Percentiles rank a stretch among this genome's conserved stretches.
Evolutionary conservation across 345 rosid genomes (phyloP).

Genomic region (Brassica incana): DNA sequence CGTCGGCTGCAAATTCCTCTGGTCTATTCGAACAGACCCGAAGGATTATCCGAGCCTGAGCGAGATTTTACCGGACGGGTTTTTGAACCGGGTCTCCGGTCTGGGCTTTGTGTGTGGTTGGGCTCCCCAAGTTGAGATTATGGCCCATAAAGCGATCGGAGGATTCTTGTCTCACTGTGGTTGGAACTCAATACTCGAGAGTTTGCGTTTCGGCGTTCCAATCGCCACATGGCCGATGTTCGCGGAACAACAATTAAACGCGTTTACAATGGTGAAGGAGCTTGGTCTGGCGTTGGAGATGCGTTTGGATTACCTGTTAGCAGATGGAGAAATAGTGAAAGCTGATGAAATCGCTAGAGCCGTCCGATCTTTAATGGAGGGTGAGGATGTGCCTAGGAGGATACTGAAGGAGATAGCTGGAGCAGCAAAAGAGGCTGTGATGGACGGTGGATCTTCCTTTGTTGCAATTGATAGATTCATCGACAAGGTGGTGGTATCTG

Average conservation of each 20-base stretch:
- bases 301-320: slow-evolving; percentile 35
- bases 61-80: slow-evolving; percentile 42
- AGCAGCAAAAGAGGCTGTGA: slow-evolving; percentile 23
- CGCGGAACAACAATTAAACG: slow-evolving; percentile 39
- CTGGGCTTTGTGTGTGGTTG: slow-evolving; percentile 36
- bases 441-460: slow-evolving; percentile 36
- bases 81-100: slow-evolving; percentile 10
- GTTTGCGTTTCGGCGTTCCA: slow-evolving; percentile 38
- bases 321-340: slow-evolving; percentile 6
- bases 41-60: neutral
- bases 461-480: slow-evolving; percentile 16
- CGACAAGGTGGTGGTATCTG: neutral
- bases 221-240: slow-evolving; percentile 40
- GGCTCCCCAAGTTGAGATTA: slow-evolving; percentile 32
- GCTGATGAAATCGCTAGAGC: slow-evolving; percentile 37
- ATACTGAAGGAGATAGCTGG: slow-evolving; percentile 34
- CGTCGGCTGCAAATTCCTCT: slow-evolving; percentile 36
- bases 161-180: slow-evolving; percentile 40
- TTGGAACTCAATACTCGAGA: slow-evolving; percentile 35
- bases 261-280: slow-evolving; percentile 39
- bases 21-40: slow-evolving; percentile 35
- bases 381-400: slow-evolving; percentile 32
- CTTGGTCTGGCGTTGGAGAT: slow-evolving; percentile 25
- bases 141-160: slow-evolving; percentile 36
- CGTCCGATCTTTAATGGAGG: slow-evolving; percentile 21